Conservation (phyloP, 306 rosid species). For the Prunus dulcis region DNA sequence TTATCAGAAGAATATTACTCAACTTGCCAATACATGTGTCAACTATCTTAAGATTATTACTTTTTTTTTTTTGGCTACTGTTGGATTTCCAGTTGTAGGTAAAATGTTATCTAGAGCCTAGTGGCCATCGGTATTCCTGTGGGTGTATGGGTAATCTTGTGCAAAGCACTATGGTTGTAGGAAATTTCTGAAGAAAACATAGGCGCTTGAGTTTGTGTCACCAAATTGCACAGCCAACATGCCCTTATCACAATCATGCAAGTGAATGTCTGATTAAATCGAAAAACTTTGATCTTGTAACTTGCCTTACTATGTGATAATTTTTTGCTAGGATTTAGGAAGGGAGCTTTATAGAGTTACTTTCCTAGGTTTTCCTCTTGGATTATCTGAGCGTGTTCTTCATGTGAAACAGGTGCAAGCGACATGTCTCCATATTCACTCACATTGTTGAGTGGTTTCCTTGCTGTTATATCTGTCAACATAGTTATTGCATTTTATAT, state of each 20-base stretch:
- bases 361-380: neutral
- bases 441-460: constrained; percentile 80
- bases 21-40: neutral
- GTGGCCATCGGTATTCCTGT: neutral
- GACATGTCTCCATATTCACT: constrained; percentile 65
- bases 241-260: neutral
- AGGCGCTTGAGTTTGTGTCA: neutral
- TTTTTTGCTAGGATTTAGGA: neutral
- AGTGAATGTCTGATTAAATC: neutral
- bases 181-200: neutral
- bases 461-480: constrained; percentile 85
- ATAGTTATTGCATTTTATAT: constrained; percentile 77
- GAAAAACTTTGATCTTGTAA: neutral
- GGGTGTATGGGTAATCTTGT: neutral
- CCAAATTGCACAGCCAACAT: neutral
- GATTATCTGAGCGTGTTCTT: neutral
- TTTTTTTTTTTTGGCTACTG: neutral
- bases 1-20: neutral
- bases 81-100: neutral
- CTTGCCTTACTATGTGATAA: neutral
- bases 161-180: neutral
- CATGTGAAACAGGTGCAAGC: constrained; percentile 47
- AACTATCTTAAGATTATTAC: neutral
- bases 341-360: constrained; percentile 10
- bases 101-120: neutral